Base-by-base conservation (phyloP, 108 stramenopile species). In the Cyclotella baltica region DNA sequence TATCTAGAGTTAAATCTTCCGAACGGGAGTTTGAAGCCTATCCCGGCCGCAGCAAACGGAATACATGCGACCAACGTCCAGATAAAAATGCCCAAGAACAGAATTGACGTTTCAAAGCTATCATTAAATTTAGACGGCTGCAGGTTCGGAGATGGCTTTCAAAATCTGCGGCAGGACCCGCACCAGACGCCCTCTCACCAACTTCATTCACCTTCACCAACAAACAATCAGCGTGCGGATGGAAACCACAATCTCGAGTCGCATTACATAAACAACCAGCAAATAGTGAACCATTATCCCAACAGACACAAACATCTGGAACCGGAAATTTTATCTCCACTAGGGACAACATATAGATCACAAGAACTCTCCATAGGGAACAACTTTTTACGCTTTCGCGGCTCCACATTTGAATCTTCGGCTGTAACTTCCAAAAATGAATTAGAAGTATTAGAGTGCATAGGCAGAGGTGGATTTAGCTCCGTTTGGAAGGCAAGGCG, bases 321-420 rank as follows among this genome's bases (percentile, higher is more conserved):
- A 23, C 51, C 62, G 6, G 46, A 70, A 38, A 70, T 71, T 36
- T 29, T 70, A 19, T 82, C 81, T 22, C 81, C 81, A 9, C 62
- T 80, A 34, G 77, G 77, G 0, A 76, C 78, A 16, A 89, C 90
- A 5, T 94, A 88, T 70, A 86, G 93, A 31, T 71, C 76, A 18
- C 89, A 92, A 62, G 91, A 90, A 27, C 76, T 95, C 11, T 88
- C 91, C 47, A 95, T 95, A 47, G 93, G 93, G 3, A 74, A 73
- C 10, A 83, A 95, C 64, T 95, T 89, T 67, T 72, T 95, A 3
- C 86, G 93, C 19, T 81, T 87, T 46, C 81, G 90, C 33, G 93
- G 93, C 0, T 68, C 73, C 22, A 89, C 90, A 23, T 40, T 91
- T 0, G 73, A 80, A 18, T 47, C 72, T 46, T 72, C 84, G 37